Evolutionary conservation across 495 filamentous ascomycete species (phyloP), one percentile per base, ranked within the genome.

Genomic region (Aspergillus incahuasiensis): DNA sequence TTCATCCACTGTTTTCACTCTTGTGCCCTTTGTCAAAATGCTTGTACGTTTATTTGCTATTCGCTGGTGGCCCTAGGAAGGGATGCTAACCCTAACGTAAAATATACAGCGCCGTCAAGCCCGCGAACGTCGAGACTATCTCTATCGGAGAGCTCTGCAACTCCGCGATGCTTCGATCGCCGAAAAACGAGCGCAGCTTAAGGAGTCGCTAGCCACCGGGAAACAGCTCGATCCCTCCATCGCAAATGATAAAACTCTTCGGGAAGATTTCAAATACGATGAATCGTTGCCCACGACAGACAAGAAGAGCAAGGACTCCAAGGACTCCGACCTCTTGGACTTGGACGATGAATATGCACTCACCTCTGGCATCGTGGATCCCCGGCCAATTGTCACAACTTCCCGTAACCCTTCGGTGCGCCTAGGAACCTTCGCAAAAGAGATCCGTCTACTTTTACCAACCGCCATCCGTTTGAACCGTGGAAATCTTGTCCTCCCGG

Each of bases 321-420:
- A 71, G 43, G 68, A 75, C 46, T 42, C 60, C 19, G 69, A 72
- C 25, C 53, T 62, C 9, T 67, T 91, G 41, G 87, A 90, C 58
- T 74, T 99, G n/a, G 94, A 99, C 68, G 94, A 99, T 66, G 94
- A 99, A 79, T 96, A 96, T 68, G 82, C 86, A 13, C 82, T 90
- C 53, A 83, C 94, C 2, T 90, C 86, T 35, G 91, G 91, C 21
- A 81, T 96, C 54, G 81, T 90, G 16, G 91, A 96, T 57, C 91
- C 91, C 34, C 82, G 91, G 48, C 84, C 92, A 12, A 80, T 96
- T n/a, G 88, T 97, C 55, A 96, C 92, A 11, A 97, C 95, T 5
- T 91, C 88, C 44, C 82, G 94, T 47, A 88, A 90, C 56, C 92
- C 92, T 24, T 92, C 87, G 43, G 87, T 89, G 42, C 83, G 92